Evolutionary conservation across 345 rosid species (phyloP), one percentile per base, ranked within the genome.

Genomic region (Arabidopsis thaliana): DNA sequence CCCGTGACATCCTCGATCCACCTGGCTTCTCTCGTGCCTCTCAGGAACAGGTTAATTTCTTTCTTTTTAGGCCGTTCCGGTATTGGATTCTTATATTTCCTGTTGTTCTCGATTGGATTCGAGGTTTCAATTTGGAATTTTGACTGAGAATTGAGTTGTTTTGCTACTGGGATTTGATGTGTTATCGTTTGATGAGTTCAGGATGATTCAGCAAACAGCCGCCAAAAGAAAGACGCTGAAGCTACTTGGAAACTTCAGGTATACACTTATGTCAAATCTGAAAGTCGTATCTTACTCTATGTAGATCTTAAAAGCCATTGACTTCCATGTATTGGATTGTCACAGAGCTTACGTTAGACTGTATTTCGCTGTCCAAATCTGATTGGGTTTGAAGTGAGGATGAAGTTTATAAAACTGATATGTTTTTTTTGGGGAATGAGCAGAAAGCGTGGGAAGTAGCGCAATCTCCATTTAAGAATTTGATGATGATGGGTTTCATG

Each of bases 391-490:
- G 73, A 58, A 16, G 20, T 44, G 20, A 46, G 28, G 63, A 10
- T 36, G 1, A 25, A 5, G 4, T 45, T 56, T 45, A 32, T 7
- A 3, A 11, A 40, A 5, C 25, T 1, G 51, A 37, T 45, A 25
- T 28, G 0, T 36, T 56, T 33, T 58, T 45, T 8, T 53, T 81
- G 63, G 32, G 59, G 59, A 42, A 33, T 83, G 69, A 73, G 79
- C 82, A 96, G 99, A 96, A 96, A 96, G 98, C 99, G 11, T 96
- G 99, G 99, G 99, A 96, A 85, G 94, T 93, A 71, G 99, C 99
- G 10, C 99, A 96, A 73, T 96, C 93, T 8, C 99, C 99, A 0
- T 89, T 96, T 81, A 96, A 90, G 91, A 96, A 93, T 82, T 85
- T 96, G 90, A 61, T 96, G 74, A 96, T 96, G 99, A 96, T 96